Percentiles rank a stretch among this genome's conserved stretches.
These are phyloP conservation scores for Cyclostephanos tholiformis DNA, from an alignment of 108 stramenopile species.

Conservation along the genomic window DNA sequence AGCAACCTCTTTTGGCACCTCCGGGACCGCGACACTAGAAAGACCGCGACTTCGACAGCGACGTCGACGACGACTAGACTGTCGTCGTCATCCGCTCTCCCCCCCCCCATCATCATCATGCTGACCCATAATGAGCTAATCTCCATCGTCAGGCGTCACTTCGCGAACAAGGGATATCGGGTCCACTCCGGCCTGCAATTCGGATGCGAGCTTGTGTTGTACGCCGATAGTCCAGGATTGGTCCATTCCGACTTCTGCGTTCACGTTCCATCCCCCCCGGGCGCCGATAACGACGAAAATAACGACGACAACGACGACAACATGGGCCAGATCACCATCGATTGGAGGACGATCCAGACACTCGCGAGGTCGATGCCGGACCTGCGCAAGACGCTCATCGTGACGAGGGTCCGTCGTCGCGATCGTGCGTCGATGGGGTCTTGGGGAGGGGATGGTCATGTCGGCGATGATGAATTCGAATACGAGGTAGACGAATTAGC, in stretches of 20 bases:
- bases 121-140: constrained; percentile 50
- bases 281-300: background rate
- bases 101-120: background rate
- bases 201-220: constrained; percentile 85
- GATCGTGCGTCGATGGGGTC: constrained; percentile 6
- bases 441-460: constrained; percentile 7
- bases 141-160: constrained; percentile 64
- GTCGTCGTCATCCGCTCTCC: background rate
- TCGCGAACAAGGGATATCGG: constrained; percentile 76
- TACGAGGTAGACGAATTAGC: constrained; percentile 79
- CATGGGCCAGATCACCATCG: constrained; percentile 11
- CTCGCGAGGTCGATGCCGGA: constrained; percentile 80
- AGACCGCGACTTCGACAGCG: no score
- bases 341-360: constrained; percentile 82
- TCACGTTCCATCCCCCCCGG: constrained; percentile 39
- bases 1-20: no score
- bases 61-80: no score
- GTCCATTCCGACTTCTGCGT: constrained; percentile 93
- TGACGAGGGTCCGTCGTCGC: constrained; percentile 48
- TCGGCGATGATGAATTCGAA: background rate
- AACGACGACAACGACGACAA: background rate
- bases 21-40: no score
- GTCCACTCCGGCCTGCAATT: constrained; percentile 90
- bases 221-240: constrained; percentile 74
- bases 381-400: constrained; percentile 83